Base-by-base conservation (phyloP, 129 eudicot species). In the Pseudognaphalium luteoalbum region DNA sequence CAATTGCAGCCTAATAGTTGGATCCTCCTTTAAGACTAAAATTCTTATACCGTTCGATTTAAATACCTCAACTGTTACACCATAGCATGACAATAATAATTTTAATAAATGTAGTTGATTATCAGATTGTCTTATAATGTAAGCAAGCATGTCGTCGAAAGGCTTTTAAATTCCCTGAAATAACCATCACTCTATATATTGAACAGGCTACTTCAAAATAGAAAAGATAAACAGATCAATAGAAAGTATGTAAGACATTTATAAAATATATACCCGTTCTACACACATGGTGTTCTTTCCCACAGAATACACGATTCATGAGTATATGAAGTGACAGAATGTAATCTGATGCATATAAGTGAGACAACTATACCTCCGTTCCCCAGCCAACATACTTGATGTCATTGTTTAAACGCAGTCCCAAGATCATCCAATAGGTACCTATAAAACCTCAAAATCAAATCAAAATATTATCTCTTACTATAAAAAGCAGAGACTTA, bases 381-480 rank as follows among this genome's bases (percentile, higher is more conserved):
- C 99, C 71, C 96, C 99, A 73, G 96, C 91, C 87, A 89, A 63
- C 82, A 83, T 85, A 88, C 85, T 95, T 19, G 99, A 95, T 44
- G 86, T 81, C 99, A 95, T 95, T 80, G 77, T 87, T 82, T 70
- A 77, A 85, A 78, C 47, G 66, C 71, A 80, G 82, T 72, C 66
- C 79, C 81, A 87, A 84, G 95, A 47, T 47, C 54, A 47, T 47
- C 54, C 54, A 47, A 47, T 47, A 47, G 1, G 5, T 47, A 47
- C 14, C 54, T 47, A 47, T 12, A 47, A 3, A 14, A 47, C n/a
- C 54, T 47, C 54, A 47, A 47, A 14, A 47, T 47, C 6, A 47
- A 14, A 47, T 47, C 54, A 47, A 12, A 47, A 47, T 11, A 11
- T 14, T 11, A 47, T 47, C n/a, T 25, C 28, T 1, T 25, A 25